phyloP scores from a whole-genome alignment of 352 stramenopile genomes.

The Pythium insidiosum region DNA sequence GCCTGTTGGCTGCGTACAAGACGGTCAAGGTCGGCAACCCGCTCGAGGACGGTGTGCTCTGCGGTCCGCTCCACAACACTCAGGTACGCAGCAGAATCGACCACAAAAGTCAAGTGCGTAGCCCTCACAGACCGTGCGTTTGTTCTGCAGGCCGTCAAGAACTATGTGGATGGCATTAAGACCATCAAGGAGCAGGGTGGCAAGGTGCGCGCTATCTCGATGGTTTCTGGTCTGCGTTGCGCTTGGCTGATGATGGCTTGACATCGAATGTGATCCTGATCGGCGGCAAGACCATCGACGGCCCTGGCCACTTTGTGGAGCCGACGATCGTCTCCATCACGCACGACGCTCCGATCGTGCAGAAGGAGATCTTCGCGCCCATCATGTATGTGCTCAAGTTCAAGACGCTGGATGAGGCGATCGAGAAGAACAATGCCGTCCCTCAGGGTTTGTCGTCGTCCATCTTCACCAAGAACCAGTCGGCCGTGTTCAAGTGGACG shows the following conservation, averaged over 20 bases:
- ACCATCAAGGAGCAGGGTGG: conserved; percentile 74
- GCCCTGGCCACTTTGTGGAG: conserved; percentile 87
- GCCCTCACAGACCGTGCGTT: background rate
- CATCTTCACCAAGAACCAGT: conserved; percentile 89
- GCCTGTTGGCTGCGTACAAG: conserved; percentile 79
- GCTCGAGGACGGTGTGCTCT: conserved; percentile 77
- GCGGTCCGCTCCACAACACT: conserved; percentile 69
- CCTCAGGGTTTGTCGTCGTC: conserved; percentile 88
- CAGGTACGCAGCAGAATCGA: too few species aligned
- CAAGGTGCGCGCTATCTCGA: conserved; percentile 23
- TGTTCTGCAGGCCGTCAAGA: conserved; percentile 57
- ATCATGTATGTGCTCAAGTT: conserved; percentile 91
- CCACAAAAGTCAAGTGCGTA: too few species aligned
- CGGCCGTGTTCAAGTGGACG: conserved; percentile 91
- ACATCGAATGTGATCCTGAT: conserved; percentile 48
- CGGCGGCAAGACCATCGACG: conserved; percentile 76
- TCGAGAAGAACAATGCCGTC: conserved; percentile 90
- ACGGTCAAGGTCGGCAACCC: conserved; percentile 87
- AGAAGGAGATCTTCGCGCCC: conserved; percentile 90
- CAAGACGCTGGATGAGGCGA: conserved; percentile 85
- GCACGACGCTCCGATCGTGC: conserved; percentile 62
- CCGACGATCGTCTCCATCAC: conserved; percentile 85
- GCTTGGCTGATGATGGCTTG: too few species aligned
- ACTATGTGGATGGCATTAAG: conserved; percentile 80
- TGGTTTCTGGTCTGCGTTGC: background rate